Evolutionary conservation across 345 rosid species (phyloP), one percentile per base, ranked within the genome.

Genomic region (Rhizophora mangle): DNA sequence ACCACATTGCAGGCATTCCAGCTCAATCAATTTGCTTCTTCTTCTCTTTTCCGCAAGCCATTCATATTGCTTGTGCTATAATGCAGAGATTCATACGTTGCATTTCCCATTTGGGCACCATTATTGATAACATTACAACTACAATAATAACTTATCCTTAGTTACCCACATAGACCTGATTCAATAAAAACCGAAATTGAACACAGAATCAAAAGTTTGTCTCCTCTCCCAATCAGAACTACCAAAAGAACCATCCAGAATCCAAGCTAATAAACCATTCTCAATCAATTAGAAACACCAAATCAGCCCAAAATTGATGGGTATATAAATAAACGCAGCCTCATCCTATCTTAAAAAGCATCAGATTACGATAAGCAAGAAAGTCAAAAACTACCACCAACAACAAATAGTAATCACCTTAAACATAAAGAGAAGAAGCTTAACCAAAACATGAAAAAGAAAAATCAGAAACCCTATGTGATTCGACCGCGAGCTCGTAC

Each of bases 401-500:
- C 16, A 32, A 21, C 27, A 10, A 32, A 7, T 24, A 51, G 20
- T 5, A 19, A 62, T 70, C 67, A 6, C 20, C 10, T 52, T 26
- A 26, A 31, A 30, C 55, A 7, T 27, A 26, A 61, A 27, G 19
- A 47, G 61, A 55, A 37, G 13, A 31, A 31, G 21, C 16, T 5
- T 6, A 13, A 55, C 21, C 15, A 18, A 31, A 16, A 32, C 60
- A 56, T n/a, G 30, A 56, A 24, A 31, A 60, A 36, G 36, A 46
- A 37, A 31, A 29, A 5, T 9, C 60, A 56, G 32, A 43, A 58
- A 13, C 20, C n/a, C 26, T 34, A 16, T 60, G 57, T 82, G 85
- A 89, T 87, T 85, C 82, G 20, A 81, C 87, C 57, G 84, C 85
- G 72, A 81, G 81, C 39, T 85, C 87, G 37, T 77, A 87, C 59